Conservation (phyloP, 371 early-diverging fungal genomes). For the Rhizopus stolonifer region DNA sequence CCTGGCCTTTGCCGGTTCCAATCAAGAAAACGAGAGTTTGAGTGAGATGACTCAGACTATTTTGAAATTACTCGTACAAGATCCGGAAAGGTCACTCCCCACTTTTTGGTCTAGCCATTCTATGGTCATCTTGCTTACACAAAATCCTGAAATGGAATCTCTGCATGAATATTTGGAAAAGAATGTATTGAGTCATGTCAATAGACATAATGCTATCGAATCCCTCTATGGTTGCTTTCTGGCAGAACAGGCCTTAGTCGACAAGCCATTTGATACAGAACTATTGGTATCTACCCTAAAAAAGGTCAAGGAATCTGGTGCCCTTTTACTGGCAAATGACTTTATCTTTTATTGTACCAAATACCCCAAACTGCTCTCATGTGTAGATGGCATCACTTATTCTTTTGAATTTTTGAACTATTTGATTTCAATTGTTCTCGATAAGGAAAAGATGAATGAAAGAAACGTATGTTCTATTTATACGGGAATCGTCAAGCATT, state of each 20-base stretch:
- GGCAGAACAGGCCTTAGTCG: slow-evolving; percentile 8
- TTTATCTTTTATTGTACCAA: slow-evolving; percentile 23
- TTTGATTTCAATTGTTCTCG: slow-evolving; percentile 4
- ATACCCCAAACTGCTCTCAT: slow-evolving; percentile 41
- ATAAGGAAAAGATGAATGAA: slow-evolving; percentile 16
- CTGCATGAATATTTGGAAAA: slow-evolving; percentile 21
- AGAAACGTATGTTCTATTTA: slow-evolving; percentile 24
- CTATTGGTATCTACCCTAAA: background rate
- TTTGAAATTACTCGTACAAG: slow-evolving; percentile 21
- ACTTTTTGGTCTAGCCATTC: slow-evolving; percentile 27
- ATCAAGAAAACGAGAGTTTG: slow-evolving; percentile 19
- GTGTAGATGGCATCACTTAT: slow-evolving; percentile 45
- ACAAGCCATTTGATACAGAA: background rate
- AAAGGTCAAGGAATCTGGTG: slow-evolving; percentile 3
- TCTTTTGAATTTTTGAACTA: slow-evolving; percentile 40
- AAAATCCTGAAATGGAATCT: slow-evolving; percentile 17
- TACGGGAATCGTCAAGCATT: slow-evolving; percentile 27
- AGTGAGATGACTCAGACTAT: slow-evolving; percentile 18
- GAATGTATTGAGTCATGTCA: slow-evolving; percentile 18
- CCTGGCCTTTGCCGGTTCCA: slow-evolving; percentile 20
- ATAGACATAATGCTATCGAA: slow-evolving; percentile 34
- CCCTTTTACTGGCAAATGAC: slow-evolving; percentile 19
- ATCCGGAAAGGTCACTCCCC: slow-evolving; percentile 29
- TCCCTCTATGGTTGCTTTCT: slow-evolving; percentile 30
- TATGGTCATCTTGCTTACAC: slow-evolving; percentile 11